A percentile compares a stretch with the other conserved stretches of the same genome.
These are phyloP conservation scores for Penicillium daleae DNA, from an alignment of 495 filamentous ascomycete genomes.

Conservation along the genomic window DNA sequence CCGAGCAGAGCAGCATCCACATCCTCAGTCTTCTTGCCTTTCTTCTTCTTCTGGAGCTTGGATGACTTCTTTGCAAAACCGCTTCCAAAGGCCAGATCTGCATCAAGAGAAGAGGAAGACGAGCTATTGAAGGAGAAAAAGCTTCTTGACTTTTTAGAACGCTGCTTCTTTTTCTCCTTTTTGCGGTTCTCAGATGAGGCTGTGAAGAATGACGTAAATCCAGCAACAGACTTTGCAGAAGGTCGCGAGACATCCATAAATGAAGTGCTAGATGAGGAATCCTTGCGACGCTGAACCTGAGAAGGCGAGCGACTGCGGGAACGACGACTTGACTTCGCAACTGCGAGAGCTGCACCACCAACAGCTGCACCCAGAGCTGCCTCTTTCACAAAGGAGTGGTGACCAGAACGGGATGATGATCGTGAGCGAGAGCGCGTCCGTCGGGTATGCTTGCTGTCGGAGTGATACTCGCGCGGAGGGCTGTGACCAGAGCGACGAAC, in stretches of 20 bases:
- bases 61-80: slow-evolving; percentile 40
- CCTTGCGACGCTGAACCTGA: slow-evolving; percentile 35
- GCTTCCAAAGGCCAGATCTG: slow-evolving; percentile 54
- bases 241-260: slow-evolving; percentile 39
- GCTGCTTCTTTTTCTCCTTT: slow-evolving; percentile 31
- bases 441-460: slow-evolving; percentile 29
- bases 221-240: slow-evolving; percentile 33
- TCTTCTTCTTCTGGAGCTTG: slow-evolving; percentile 41
- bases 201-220: slow-evolving; percentile 53
- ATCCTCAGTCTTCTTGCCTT: slow-evolving; percentile 48
- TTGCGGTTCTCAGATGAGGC: slow-evolving; percentile 51
- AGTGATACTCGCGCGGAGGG: slow-evolving; percentile 36
- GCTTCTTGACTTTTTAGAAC: slow-evolving; percentile 47
- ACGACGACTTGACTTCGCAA: slow-evolving; percentile 35
- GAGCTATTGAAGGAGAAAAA: slow-evolving; percentile 65
- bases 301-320: slow-evolving; percentile 38
- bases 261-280: slow-evolving; percentile 43
- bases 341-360: slow-evolving; percentile 44
- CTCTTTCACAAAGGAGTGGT: slow-evolving; percentile 45
- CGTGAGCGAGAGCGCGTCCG: slow-evolving; percentile 50
- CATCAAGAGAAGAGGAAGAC: slow-evolving; percentile 63
- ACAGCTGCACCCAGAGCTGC: slow-evolving; percentile 52
- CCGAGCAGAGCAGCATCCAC: slow-evolving; percentile 59
- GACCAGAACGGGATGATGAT: slow-evolving; percentile 46
- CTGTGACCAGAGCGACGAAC: slow-evolving; percentile 39